phyloP scores from a whole-genome alignment of 306 rosid species.

The Begonia masoniana region DNA sequence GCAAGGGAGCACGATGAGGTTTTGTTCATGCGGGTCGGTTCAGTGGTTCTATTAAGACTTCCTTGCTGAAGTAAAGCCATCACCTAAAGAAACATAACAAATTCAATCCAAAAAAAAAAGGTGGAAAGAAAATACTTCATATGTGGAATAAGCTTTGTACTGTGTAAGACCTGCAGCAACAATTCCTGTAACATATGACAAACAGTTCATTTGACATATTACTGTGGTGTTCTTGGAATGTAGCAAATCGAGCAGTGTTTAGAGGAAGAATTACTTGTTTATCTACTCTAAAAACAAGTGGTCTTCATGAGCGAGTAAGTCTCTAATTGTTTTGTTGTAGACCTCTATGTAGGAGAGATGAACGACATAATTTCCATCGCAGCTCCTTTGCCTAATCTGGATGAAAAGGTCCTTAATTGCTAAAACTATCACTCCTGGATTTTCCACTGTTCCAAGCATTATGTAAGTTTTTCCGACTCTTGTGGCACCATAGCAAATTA shows the following conservation, averaged over 20 bases:
- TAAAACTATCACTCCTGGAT: conserved; percentile 96
- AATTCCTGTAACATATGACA: conserved; percentile 38
- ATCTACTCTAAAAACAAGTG: conserved; percentile 88
- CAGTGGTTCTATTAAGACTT: conserved; percentile 84
- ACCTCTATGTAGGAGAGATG: conserved; percentile 93
- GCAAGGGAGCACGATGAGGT: conserved; percentile 98
- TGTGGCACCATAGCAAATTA: conserved; percentile 92
- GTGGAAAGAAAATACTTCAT: conserved; percentile 49
- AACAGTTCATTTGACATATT: not conserved
- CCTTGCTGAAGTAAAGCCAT: conserved; percentile 96
- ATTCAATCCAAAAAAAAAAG: conserved; percentile 4
- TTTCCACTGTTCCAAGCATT: conserved; percentile 87
- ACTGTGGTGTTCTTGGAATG: too few species aligned
- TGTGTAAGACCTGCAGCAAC: conserved; percentile 94
- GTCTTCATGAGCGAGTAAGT: conserved; percentile 89
- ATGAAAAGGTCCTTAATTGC: conserved; percentile 86
- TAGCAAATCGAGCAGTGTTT: not conserved
- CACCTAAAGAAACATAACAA: conserved; percentile 42
- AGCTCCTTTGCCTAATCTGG: conserved; percentile 78
- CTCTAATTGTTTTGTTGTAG: conserved; percentile 85
- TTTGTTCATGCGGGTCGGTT: conserved; percentile 89
- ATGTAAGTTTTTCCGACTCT: conserved; percentile 98
- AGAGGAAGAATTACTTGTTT: conserved; percentile 47
- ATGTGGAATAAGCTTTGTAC: conserved; percentile 88
- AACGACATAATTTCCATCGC: conserved; percentile 76